These are phyloP conservation scores for Daldinia bambusicola DNA, from an alignment of 495 filamentous ascomycete species.

Conservation along the genomic window DNA sequence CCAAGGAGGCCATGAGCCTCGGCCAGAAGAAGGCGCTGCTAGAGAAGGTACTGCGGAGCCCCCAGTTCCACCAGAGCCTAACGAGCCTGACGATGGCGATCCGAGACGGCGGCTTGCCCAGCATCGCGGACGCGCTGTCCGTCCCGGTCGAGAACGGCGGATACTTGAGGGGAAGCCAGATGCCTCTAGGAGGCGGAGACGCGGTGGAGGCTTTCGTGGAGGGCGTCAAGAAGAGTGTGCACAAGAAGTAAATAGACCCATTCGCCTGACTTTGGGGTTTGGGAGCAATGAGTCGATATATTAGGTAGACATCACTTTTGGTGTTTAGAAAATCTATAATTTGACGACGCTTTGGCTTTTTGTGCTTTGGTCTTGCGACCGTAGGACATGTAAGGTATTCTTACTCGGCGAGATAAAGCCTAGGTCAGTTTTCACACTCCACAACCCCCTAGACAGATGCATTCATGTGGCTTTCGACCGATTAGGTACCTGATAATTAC, in stretches of 20 bases:
- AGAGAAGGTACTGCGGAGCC: constrained; percentile 83
- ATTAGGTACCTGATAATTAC: too few species aligned
- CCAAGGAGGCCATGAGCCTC: constrained; percentile 75
- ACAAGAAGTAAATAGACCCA: constrained; percentile 57
- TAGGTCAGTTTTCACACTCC: background rate
- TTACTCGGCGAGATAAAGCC: background rate
- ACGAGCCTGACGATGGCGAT: constrained; percentile 86
- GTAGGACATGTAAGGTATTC: background rate
- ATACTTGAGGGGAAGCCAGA: constrained; percentile 73
- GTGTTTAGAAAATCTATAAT: constrained; percentile 2
- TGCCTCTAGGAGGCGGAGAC: constrained; percentile 88
- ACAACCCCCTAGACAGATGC: too few species aligned
- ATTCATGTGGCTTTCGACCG: too few species aligned
- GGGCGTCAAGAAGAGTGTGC: constrained; percentile 81
- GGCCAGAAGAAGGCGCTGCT: constrained; percentile 85
- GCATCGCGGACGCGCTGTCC: constrained; percentile 84
- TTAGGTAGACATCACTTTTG: background rate
- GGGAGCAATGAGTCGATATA: background rate
- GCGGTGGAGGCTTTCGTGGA: constrained; percentile 91
- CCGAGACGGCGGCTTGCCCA: constrained; percentile 90
- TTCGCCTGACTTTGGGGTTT: background rate
- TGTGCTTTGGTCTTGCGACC: background rate
- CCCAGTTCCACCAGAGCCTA: constrained; percentile 89
- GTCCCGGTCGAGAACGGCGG: constrained; percentile 85
- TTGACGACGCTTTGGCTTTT: background rate